phyloP scores from a whole-genome alignment of 495 filamentous ascomycete genomes.

The Beverwykella pulmonaria region DNA sequence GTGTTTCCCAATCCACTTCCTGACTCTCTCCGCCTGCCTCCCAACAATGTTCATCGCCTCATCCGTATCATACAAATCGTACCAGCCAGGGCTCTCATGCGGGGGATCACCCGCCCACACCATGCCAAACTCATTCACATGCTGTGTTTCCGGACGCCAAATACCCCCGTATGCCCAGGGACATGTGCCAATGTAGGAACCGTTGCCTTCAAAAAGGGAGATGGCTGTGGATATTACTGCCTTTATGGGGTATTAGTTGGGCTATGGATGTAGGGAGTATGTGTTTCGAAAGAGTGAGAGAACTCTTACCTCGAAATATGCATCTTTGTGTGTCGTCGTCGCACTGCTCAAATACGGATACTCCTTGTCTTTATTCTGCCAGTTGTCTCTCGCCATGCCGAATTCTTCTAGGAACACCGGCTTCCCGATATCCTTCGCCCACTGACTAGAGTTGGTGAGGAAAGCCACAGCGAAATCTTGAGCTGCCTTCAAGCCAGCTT shows the following conservation, averaged over 20 bases:
- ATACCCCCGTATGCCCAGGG: constrained; percentile 42
- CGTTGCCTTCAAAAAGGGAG: constrained; percentile 27
- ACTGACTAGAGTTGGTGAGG: constrained; percentile 31
- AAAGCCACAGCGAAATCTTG: constrained; percentile 36
- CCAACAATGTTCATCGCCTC: constrained; percentile 38
- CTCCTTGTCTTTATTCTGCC: constrained; percentile 34
- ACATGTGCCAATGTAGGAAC: constrained; percentile 37
- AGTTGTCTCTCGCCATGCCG: constrained; percentile 42
- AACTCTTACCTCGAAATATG: constrained; percentile 34
- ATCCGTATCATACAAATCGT: constrained; percentile 42
- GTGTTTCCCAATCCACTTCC: constrained; percentile 6
- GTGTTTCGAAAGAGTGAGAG: too few species aligned
- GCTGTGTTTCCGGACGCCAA: constrained; percentile 39
- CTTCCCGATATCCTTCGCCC: constrained; percentile 38
- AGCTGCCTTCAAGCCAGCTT: constrained; percentile 23
- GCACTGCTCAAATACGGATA: constrained; percentile 37
- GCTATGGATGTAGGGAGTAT: too few species aligned
- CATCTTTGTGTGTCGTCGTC: constrained; percentile 37
- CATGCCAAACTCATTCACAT: constrained; percentile 39
- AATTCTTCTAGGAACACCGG: constrained; percentile 40
- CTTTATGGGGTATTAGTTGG: constrained; percentile 18
- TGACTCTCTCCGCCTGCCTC: constrained; percentile 33
- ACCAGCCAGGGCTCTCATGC: constrained; percentile 41
- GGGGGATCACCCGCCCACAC: constrained; percentile 43
- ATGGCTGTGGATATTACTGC: constrained; percentile 33